Evolutionary conservation across 2,329 filamentous ascomycete species (phyloP), one percentile per base, ranked within the genome.

Genomic region (Aureobasidium sp.): DNA sequence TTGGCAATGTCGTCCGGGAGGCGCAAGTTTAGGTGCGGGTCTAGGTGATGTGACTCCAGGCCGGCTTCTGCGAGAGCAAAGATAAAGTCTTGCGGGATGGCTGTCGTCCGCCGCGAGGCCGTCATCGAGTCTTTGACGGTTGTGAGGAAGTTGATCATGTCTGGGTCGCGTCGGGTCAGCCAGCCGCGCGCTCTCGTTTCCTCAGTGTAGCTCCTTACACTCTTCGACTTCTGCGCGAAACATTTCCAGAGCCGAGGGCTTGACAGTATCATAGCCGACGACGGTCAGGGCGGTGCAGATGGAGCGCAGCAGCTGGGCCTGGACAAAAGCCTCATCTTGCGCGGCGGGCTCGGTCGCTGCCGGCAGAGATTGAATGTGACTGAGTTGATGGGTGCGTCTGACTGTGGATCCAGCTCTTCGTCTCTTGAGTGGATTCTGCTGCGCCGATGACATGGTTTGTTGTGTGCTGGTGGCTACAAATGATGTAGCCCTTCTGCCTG

Each of bases 11-110:
- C 63, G 58, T 69, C 64, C 69, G 77, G 68, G 67, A 68, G 67
- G 56, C 25, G 70, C 63, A 64, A 68, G 69, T 76, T 69, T 31
- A 81, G 70, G 58, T 80, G 77, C 31, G 70, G 70, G 15, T 72
- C 60, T 9, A 77, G 68, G n/a, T 71, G 70, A 29, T 58, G 55
- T 58, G 55, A 58, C 22, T 59, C 56, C 15, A 59, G 56, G 17
- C 44, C 70, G 61, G 70, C 64, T 64, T 73, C 74, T 66, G 68
- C 65, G 63, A 84, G 76, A 11, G 80, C 80, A 61, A 75, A 74
- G 62, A 82, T 78, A 70, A 86, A 87, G 71, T 87, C 85, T 64
- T 80, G 77, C 0, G 84, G 80, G 25, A 84, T 80, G 1, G 84
- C 81, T 49, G 79, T 76, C 11, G 75, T 79, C 56, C 85, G 81